phyloP scores from a whole-genome alignment of 1,284 basidiomycete genomes.

The Hymenochaete sp. region DNA sequence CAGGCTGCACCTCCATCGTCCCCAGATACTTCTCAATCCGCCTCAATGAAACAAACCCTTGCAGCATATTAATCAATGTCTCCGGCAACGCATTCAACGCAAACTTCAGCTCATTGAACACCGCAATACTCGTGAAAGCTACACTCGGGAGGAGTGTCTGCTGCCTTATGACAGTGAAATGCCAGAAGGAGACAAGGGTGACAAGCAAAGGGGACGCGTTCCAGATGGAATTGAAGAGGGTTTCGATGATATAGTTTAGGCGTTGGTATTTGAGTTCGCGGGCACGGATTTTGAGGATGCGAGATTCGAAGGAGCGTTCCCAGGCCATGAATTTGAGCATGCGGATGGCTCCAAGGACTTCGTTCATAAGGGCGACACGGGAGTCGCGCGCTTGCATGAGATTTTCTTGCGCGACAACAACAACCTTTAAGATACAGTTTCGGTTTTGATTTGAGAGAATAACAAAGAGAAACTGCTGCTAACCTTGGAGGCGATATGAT shows the following conservation, averaged over 20 bases:
- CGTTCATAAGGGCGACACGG: conserved; percentile 87
- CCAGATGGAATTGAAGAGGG: conserved; percentile 33
- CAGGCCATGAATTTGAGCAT: conserved; percentile 98
- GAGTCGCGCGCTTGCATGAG: conserved; percentile 90
- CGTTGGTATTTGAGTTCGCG: conserved; percentile 80
- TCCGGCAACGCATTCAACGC: conserved; percentile 82
- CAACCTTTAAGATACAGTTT: no score
- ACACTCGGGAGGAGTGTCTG: conserved; percentile 71
- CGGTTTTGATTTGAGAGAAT: no score
- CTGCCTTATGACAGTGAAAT: conserved; percentile 66
- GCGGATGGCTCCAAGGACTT: conserved; percentile 82
- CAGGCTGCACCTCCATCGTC: conserved; percentile 57
- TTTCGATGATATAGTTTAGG: conserved; percentile 81
- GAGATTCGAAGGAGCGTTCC: conserved; percentile 83
- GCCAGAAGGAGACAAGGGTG: conserved; percentile 75
- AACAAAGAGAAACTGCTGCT: no score
- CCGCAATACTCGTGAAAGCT: conserved; percentile 78
- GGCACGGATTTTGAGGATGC: conserved; percentile 64
- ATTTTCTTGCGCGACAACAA: conserved; percentile 78
- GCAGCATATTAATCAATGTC: conserved; percentile 80
- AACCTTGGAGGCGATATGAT: conserved; percentile 81
- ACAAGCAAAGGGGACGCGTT: conserved; percentile 67
- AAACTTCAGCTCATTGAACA: conserved; percentile 83
- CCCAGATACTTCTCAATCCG: conserved; percentile 87
- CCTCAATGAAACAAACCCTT: conserved; percentile 77